phyloP scores from a whole-genome alignment of 306 rosid species.

The Vigna hirtella region DNA sequence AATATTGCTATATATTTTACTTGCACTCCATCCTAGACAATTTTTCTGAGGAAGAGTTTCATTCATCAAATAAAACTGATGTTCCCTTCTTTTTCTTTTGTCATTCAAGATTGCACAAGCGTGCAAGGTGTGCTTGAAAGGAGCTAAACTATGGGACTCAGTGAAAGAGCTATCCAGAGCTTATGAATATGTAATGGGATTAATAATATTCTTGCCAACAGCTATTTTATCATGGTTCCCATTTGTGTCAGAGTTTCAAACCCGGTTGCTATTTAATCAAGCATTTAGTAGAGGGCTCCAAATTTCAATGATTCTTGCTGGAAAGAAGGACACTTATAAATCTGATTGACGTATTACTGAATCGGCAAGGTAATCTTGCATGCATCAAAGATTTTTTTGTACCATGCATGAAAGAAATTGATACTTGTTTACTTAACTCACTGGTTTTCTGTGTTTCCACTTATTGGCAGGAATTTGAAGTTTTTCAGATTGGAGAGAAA shows the following conservation, averaged over 20 bases:
- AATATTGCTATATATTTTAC: not conserved
- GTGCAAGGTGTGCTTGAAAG: conserved; percentile 65
- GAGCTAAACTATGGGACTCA: conserved; percentile 76
- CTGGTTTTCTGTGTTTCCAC: conserved; percentile 18
- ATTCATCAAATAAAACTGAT: conserved; percentile 24
- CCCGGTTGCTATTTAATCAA: conserved; percentile 92
- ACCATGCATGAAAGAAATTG: not conserved
- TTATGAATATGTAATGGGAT: conserved; percentile 88
- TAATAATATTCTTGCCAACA: conserved; percentile 76
- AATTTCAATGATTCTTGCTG: conserved; percentile 92
- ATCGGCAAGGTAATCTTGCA: conserved; percentile 39
- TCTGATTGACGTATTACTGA: conserved; percentile 37
- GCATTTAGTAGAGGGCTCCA: conserved; percentile 97
- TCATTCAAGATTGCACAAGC: conserved; percentile 80
- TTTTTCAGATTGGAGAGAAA: conserved; percentile 37
- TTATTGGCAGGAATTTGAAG: conserved; percentile 39
- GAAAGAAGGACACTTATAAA: conserved; percentile 64
- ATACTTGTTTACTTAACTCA: conserved; percentile 13
- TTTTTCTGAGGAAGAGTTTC: not conserved
- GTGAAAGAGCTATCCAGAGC: conserved; percentile 87
- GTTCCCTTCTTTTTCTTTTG: conserved; percentile 5
- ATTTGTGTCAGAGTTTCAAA: conserved; percentile 88
- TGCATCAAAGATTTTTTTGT: conserved; percentile 2
- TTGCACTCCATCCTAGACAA: not conserved
- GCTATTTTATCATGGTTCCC: conserved; percentile 95